Percentiles rank a stretch among this genome's conserved stretches.
Conservation (phyloP, 495 filamentous ascomycete genomes). For the Annulohypoxylon nitens region DNA sequence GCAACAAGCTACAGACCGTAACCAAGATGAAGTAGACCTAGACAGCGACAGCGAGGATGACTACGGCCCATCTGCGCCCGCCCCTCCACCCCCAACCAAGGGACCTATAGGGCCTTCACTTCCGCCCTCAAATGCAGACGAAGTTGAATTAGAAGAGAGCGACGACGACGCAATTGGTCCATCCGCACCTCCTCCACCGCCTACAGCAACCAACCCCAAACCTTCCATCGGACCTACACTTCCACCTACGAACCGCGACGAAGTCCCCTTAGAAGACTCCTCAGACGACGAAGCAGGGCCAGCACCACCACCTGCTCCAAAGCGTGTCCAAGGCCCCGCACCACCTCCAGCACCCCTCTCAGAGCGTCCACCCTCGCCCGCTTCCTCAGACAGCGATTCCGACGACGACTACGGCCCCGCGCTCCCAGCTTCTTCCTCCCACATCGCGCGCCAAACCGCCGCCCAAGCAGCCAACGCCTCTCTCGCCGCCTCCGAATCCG, state of each 20-base stretch:
- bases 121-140: slow-evolving; percentile 44
- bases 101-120: slow-evolving; percentile 45
- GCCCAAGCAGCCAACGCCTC: slow-evolving; percentile 35
- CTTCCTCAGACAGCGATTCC: slow-evolving; percentile 39
- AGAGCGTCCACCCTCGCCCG: slow-evolving; percentile 50
- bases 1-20: slow-evolving; percentile 46
- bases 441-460: slow-evolving; percentile 44
- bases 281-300: slow-evolving; percentile 38
- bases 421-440: slow-evolving; percentile 67
- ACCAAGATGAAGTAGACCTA: slow-evolving; percentile 57
- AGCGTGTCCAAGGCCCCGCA: slow-evolving; percentile 60
- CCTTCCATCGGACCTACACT: slow-evolving; percentile 55
- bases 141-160: slow-evolving; percentile 42
- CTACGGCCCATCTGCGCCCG: slow-evolving; percentile 55
- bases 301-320: slow-evolving; percentile 31
- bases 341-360: slow-evolving; percentile 60
- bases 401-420: slow-evolving; percentile 79
- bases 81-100: slow-evolving; percentile 26
- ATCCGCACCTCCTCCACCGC: slow-evolving; percentile 39
- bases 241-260: slow-evolving; percentile 47
- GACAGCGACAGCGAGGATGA: slow-evolving; percentile 51
- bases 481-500: slow-evolving; percentile 42
- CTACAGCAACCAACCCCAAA: no score
- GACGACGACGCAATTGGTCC: slow-evolving; percentile 44
- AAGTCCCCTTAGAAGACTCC: slow-evolving; percentile 42